A percentile compares a stretch with the other conserved stretches of the same genome.
Evolutionary conservation across 139 green algal genomes (phyloP).

Genomic region (Asterochloris sp.): DNA sequence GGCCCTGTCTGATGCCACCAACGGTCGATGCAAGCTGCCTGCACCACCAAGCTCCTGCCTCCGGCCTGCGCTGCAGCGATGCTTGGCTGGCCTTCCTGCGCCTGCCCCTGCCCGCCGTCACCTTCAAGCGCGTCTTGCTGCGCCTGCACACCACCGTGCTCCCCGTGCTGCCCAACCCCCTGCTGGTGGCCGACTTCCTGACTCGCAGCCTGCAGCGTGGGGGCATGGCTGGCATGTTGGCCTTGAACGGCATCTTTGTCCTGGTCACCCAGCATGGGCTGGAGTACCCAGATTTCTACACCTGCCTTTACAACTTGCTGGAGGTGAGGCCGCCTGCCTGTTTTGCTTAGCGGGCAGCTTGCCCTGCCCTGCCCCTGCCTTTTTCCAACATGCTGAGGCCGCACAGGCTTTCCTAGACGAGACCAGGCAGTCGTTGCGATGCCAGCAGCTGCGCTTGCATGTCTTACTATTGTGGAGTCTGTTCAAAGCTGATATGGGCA

Average conservation of each 20-base stretch:
- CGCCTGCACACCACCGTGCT: constrained; percentile 70
- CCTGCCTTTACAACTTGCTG: constrained; percentile 74
- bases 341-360: too few species aligned
- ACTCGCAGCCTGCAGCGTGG: constrained; percentile 56
- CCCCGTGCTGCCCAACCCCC: constrained; percentile 67
- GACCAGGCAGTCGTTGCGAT: too few species aligned
- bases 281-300: constrained; percentile 90
- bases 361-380: too few species aligned
- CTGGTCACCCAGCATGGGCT: constrained; percentile 89
- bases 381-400: too few species aligned
- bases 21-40: too few species aligned
- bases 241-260: constrained; percentile 89
- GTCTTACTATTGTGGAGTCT: too few species aligned
- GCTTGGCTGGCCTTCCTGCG: constrained; percentile 85
- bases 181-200: constrained; percentile 89
- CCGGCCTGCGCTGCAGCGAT: constrained; percentile 32
- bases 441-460: too few species aligned
- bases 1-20: too few species aligned
- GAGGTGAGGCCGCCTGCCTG: not conserved
- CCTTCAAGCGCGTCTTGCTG: constrained; percentile 58
- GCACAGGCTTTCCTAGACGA: too few species aligned
- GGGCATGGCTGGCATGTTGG: constrained; percentile 71
- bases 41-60: not conserved
- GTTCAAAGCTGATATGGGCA: too few species aligned
- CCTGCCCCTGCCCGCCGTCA: constrained; percentile 64